A percentile compares a stretch with the other conserved stretches of the same genome.
Conservation (phyloP, 2,329 filamentous ascomycete species). For the Ramularia collo-cygni region DNA sequence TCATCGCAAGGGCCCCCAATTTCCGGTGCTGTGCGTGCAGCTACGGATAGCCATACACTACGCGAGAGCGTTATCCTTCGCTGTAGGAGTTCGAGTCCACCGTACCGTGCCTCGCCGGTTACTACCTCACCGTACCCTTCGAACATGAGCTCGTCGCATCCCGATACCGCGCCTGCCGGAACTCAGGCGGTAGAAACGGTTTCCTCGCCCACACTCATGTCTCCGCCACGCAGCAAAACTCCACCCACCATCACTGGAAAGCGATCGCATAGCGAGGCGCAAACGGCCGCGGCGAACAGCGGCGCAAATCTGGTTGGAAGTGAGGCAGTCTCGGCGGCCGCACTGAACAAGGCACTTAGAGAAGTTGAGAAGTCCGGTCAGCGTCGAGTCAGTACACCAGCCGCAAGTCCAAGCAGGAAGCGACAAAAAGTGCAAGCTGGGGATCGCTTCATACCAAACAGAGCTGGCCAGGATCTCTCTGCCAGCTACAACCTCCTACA, state of each 20-base stretch:
- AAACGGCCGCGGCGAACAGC: constrained; percentile 12
- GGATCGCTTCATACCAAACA: constrained; percentile 84
- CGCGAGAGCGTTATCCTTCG: too few species aligned
- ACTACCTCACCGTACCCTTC: not conserved
- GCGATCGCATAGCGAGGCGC: constrained; percentile 29
- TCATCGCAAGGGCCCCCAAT: too few species aligned
- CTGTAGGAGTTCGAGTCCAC: too few species aligned
- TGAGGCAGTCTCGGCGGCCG: constrained; percentile 53
- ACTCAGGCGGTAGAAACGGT: constrained; percentile 16
- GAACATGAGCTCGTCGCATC: constrained; percentile 11
- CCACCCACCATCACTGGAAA: constrained; percentile 51
- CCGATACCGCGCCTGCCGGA: constrained; percentile 2
- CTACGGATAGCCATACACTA: too few species aligned
- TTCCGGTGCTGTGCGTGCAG: too few species aligned
- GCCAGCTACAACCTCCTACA: constrained; percentile 88
- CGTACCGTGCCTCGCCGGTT: too few species aligned
- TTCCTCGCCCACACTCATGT: constrained; percentile 42
- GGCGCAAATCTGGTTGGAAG: constrained; percentile 33
- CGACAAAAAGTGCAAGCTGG: constrained; percentile 56
- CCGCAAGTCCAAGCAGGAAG: constrained; percentile 61
- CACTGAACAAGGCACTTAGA: constrained; percentile 54
- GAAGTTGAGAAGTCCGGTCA: constrained; percentile 55
- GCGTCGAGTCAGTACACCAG: constrained; percentile 53
- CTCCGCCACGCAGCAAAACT: constrained; percentile 54
- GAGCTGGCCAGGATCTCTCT: constrained; percentile 85